phyloP scores from a whole-genome alignment of 2,329 filamentous ascomycete genomes.

The Triangularia verruculosa region DNA sequence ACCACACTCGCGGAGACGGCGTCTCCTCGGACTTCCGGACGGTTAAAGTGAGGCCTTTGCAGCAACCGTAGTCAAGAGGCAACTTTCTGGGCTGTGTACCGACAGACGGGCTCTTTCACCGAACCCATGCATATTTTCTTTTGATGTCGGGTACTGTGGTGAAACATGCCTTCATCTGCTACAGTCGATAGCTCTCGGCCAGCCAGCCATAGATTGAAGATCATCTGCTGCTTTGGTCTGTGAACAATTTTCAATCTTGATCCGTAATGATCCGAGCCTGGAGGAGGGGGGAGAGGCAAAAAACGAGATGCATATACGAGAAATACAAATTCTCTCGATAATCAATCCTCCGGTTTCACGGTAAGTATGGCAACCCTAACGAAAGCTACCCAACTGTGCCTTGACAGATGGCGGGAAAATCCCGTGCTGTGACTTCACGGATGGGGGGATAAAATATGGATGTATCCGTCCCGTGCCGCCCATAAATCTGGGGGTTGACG shows the following conservation, averaged over 20 bases:
- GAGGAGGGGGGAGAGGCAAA: not conserved
- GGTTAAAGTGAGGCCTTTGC: constrained; percentile 2
- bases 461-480: constrained; percentile 10
- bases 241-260: not conserved
- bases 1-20: not conserved
- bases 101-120: not conserved
- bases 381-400: not conserved
- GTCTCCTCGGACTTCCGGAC: constrained; percentile 1
- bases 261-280: not conserved
- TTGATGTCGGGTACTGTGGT: not conserved
- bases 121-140: constrained; percentile 9
- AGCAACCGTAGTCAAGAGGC: not conserved
- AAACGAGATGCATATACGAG: not conserved
- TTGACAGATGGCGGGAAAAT: not conserved
- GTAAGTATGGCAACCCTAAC: not conserved
- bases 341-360: not conserved
- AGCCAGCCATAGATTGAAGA: constrained; percentile 9
- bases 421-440: not conserved
- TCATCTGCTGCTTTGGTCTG: not conserved
- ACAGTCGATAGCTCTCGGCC: not conserved
- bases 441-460: not conserved
- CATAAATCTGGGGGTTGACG: not conserved
- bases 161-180: constrained; percentile 2
- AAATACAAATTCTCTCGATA: not conserved
- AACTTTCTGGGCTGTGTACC: not conserved